Conservation (phyloP, 2,329 filamentous ascomycete species). For the Arthrobotrys entomopaga region DNA sequence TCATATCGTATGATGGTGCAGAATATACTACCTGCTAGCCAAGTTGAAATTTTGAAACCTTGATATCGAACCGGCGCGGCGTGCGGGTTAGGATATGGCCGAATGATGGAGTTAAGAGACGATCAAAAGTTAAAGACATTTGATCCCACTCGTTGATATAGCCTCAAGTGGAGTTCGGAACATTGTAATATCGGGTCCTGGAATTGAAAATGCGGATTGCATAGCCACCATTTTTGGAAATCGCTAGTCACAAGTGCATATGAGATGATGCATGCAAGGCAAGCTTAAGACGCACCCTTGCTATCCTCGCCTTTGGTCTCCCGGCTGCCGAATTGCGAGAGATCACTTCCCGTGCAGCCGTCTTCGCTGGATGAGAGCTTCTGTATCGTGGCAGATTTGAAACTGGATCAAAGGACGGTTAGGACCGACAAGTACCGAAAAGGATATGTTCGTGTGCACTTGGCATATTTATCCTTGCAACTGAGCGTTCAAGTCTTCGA, state of each 20-base stretch:
- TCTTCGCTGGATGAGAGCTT: conserved; percentile 3
- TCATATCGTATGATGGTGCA: not conserved
- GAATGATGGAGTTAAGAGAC: not conserved
- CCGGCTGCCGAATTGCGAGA: conserved; percentile 9
- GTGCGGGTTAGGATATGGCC: not conserved
- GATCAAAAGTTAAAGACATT: not conserved
- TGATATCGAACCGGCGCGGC: not conserved
- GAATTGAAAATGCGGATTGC: not conserved
- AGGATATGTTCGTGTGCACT: too few relatives aligned
- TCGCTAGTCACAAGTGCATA: conserved; percentile 1
- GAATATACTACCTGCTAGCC: not conserved
- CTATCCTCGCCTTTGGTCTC: not conserved
- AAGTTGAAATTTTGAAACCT: not conserved
- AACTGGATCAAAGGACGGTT: not conserved
- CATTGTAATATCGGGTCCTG: too few relatives aligned
- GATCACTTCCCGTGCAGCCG: not conserved
- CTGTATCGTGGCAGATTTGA: not conserved
- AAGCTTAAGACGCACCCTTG: conserved; percentile 5
- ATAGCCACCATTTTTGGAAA: not conserved
- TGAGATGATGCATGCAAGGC: not conserved
- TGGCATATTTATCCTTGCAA: too few relatives aligned
- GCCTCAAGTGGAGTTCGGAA: too few relatives aligned
- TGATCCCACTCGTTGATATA: not conserved
- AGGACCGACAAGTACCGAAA: too few relatives aligned
- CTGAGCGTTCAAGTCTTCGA: too few relatives aligned